Evolutionary conservation across 306 rosid species (phyloP).

Genomic region (Dryas alaskensis): DNA sequence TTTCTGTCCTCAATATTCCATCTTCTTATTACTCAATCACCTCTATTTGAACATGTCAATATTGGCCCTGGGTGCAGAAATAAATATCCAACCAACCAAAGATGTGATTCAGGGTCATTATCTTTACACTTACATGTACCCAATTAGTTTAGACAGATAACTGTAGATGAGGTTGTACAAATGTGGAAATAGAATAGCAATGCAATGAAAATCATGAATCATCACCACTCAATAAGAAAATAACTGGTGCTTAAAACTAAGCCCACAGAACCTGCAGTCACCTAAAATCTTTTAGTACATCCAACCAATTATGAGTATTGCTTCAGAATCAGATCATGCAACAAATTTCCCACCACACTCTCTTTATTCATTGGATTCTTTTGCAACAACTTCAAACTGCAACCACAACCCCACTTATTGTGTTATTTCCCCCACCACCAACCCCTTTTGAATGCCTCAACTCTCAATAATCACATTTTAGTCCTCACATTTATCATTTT

Average conservation of each 20-base stretch:
- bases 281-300: too few species aligned
- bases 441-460: slow-evolving; percentile 4
- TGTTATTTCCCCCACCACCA: neutral
- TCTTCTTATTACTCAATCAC: too few species aligned
- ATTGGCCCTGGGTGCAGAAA: neutral
- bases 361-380: neutral
- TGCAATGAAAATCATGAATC: neutral
- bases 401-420: slow-evolving; percentile 10
- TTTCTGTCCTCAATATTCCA: too few species aligned
- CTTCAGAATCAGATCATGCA: neutral
- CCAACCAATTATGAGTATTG: neutral
- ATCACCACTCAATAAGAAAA: neutral
- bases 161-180: neutral
- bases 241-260: neutral
- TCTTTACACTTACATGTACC: neutral
- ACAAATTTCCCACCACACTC: neutral
- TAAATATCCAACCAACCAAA: neutral
- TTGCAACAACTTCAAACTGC: slow-evolving; percentile 4
- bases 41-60: too few species aligned
- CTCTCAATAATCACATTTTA: neutral
- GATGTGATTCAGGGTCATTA: neutral
- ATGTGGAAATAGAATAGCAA: neutral
- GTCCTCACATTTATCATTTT: neutral
- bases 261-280: too few species aligned
- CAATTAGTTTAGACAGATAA: neutral